Conservation (phyloP, 108 stramenopile genomes). For the Tribonema minus region DNA sequence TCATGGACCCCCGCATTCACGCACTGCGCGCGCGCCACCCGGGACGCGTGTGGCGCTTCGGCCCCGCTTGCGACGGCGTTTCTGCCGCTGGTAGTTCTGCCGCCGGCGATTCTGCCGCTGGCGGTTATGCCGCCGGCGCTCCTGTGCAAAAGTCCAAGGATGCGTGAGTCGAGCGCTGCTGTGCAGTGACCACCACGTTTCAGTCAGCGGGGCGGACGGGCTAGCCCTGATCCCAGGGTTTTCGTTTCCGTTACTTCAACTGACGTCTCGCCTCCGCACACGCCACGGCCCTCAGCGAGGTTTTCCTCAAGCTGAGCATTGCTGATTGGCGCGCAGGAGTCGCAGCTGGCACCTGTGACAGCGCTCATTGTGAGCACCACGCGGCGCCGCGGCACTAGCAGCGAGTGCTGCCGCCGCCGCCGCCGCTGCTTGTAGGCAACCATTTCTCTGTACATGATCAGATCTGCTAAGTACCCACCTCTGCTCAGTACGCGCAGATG, state of each 20-base stretch:
- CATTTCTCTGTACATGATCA: too few relatives aligned
- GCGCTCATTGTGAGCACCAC: neutral
- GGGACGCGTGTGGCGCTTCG: conserved; percentile 20
- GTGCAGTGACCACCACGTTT: too few relatives aligned
- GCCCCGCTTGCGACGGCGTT: neutral
- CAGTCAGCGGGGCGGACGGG: neutral
- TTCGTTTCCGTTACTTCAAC: neutral
- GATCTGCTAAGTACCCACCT: too few relatives aligned
- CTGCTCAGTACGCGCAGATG: too few relatives aligned
- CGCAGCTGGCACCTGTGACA: neutral
- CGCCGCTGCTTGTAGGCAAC: too few relatives aligned
- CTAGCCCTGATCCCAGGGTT: neutral
- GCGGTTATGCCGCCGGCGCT: neutral
- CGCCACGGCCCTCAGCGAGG: neutral
- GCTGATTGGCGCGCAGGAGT: neutral
- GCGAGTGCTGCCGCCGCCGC: too few relatives aligned
- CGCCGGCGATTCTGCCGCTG: too few relatives aligned
- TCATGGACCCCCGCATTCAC: conserved; percentile 23
- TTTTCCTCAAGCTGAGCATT: neutral
- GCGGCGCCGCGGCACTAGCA: neutral
- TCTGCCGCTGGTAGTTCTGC: too few relatives aligned
- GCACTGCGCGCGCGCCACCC: neutral
- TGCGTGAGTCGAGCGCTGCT: neutral
- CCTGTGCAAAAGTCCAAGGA: neutral
- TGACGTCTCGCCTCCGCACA: neutral